Evolutionary conservation across 805 yeast genomes (phyloP).

Genomic region (Ogataea parapolymorpha): DNA sequence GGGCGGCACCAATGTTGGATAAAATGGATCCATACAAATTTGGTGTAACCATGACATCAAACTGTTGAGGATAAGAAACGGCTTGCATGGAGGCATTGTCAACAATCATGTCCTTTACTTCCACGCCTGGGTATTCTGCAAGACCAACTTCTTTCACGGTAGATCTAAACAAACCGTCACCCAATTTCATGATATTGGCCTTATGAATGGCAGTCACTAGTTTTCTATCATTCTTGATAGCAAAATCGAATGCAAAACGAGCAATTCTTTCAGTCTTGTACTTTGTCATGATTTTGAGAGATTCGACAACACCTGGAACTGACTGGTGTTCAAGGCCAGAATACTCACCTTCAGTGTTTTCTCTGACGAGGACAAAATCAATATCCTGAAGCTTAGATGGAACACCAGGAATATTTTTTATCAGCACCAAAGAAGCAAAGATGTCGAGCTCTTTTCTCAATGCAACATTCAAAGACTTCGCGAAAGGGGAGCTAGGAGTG

Average conservation of each 20-base stretch:
- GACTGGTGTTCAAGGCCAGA: slow-evolving; percentile 98
- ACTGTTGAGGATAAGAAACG: slow-evolving; percentile 96
- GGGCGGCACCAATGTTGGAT: slow-evolving; percentile 97
- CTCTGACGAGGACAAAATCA: slow-evolving; percentile 93
- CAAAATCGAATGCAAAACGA: slow-evolving; percentile 95
- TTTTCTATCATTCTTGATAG: slow-evolving; percentile 86
- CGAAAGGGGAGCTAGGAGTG: slow-evolving; percentile 76
- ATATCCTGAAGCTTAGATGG: slow-evolving; percentile 83
- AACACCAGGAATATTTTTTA: slow-evolving; percentile 93
- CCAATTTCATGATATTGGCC: slow-evolving; percentile 98
- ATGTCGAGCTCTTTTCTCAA: slow-evolving; percentile 94
- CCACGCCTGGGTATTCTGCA: slow-evolving; percentile 79
- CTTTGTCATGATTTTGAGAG: slow-evolving; percentile 90
- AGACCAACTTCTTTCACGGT: slow-evolving; percentile 86
- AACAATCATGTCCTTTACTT: slow-evolving; percentile 89
- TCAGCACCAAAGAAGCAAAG: slow-evolving; percentile 90
- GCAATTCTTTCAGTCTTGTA: slow-evolving; percentile 96
- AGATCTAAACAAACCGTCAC: slow-evolving; percentile 96
- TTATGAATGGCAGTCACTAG: slow-evolving; percentile 96
- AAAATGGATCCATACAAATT: slow-evolving; percentile 96
- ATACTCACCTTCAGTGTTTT: slow-evolving; percentile 98
- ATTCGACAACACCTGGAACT: slow-evolving; percentile 96
- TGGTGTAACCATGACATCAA: slow-evolving; percentile 96
- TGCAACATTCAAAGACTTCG: slow-evolving; percentile 91
- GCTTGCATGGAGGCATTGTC: slow-evolving; percentile 99